A percentile compares a stretch with the other conserved stretches of the same genome.
Evolutionary conservation across 495 filamentous ascomycete genomes (phyloP).

Genomic region (Jackrogersella minutella): DNA sequence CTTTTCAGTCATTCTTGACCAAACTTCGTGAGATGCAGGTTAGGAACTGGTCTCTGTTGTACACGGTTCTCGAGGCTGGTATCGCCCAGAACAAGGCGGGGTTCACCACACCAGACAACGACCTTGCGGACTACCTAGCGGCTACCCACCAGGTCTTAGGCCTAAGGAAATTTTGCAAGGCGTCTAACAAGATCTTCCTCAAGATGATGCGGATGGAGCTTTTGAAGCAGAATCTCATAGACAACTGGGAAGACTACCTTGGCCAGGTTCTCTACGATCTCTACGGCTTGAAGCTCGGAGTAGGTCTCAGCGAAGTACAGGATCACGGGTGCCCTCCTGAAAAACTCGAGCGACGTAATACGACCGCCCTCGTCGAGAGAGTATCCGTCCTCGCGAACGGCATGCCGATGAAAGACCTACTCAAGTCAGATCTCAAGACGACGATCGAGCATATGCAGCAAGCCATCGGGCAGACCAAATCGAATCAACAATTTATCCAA

Average conservation of each 20-base stretch:
- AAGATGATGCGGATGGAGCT: conserved; percentile 86
- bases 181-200: conserved; percentile 86
- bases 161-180: conserved; percentile 82
- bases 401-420: conserved; percentile 88
- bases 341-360: conserved; percentile 76
- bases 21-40: conserved; percentile 91
- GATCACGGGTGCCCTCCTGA: conserved; percentile 82
- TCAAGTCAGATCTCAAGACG: conserved; percentile 85
- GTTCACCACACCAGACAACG: conserved; percentile 70
- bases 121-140: conserved; percentile 76
- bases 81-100: conserved; percentile 69
- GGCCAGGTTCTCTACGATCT: conserved; percentile 90
- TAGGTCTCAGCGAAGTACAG: conserved; percentile 68
- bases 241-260: conserved; percentile 79
- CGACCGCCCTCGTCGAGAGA: conserved; percentile 80
- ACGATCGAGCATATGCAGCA: conserved; percentile 90
- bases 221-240: conserved; percentile 66
- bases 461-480: conserved; percentile 65
- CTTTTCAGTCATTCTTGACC: conserved; percentile 64
- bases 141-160: conserved; percentile 86
- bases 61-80: conserved; percentile 76
- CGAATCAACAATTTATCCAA: conserved; percentile 71
- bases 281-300: conserved; percentile 80
- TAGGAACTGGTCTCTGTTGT: conserved; percentile 82
- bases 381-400: conserved; percentile 80